Evolutionary conservation across 2,329 filamentous ascomycete genomes (phyloP).

Genomic region (Orbilia javanica): DNA sequence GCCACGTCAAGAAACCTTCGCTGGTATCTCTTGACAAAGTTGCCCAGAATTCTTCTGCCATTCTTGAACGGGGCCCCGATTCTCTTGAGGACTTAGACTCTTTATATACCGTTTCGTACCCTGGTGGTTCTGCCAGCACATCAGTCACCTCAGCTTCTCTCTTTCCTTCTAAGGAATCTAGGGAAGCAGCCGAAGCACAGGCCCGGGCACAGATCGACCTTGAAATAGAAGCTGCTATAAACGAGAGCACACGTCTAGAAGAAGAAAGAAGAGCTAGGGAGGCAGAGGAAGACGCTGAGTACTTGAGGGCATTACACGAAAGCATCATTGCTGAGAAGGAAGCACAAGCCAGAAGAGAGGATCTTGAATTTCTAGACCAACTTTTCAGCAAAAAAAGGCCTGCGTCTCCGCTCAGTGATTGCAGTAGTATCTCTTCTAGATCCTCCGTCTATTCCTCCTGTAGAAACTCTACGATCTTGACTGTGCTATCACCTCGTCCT

Average conservation of each 20-base stretch:
- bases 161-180: conserved; percentile 55
- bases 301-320: conserved; percentile 50
- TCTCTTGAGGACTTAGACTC: conserved; percentile 39
- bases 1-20: conserved; percentile 58
- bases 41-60: conserved; percentile 42
- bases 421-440: conserved; percentile 50
- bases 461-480: conserved; percentile 46
- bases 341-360: conserved; percentile 51
- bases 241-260: conserved; percentile 50
- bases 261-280: conserved; percentile 48
- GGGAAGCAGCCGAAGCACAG: conserved; percentile 51
- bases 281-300: conserved; percentile 53
- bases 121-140: conserved; percentile 48
- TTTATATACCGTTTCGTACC: conserved; percentile 48
- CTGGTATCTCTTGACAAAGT: conserved; percentile 53
- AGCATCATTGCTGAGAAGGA: conserved; percentile 56
- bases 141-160: conserved; percentile 43
- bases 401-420: conserved; percentile 47
- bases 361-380: conserved; percentile 51
- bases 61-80: conserved; percentile 44
- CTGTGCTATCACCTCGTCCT: conserved; percentile 50
- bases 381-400: conserved; percentile 51
- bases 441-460: conserved; percentile 36
- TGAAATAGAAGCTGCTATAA: conserved; percentile 55
- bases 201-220: conserved; percentile 53